Evolutionary conservation across 1,284 basidiomycete genomes (phyloP), one percentile per base, ranked within the genome.

Genomic region (Sphagnurus paluster): DNA sequence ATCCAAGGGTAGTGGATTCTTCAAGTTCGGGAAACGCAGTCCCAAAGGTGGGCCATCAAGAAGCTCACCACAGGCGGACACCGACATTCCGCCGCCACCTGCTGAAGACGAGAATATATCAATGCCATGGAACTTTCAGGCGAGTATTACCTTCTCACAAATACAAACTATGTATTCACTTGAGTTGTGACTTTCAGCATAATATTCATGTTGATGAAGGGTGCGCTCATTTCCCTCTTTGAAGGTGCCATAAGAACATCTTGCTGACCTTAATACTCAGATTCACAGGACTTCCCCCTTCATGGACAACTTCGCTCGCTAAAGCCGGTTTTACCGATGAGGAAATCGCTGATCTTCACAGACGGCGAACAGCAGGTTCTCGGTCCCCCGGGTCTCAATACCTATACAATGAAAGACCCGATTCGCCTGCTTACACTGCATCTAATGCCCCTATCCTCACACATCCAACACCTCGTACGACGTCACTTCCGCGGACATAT

Each of bases 181-280:
- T 39, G 21, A 26, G 19, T 19, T 37, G 52, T 16, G 11, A 43
- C 52, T 39, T 41, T 13, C 42, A 89, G 85, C 87, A 90, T 57
- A 77, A 89, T 60, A 77, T 90, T 14, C 87, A 90, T 60, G 84
- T 90, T 24, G 84, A 90, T 58, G 87, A 89, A 65, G 78, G 72
- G 79, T 87, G 60, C 51, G 76, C 71, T 1, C 28, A 39, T 9
- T 5, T 37, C 1, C 17, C 23, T 17, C 24, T 20, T 21, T 38
- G 13, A 41, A 17, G 5, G 44, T 25, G 41, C 25, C 36, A 29
- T 50, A n/a, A n/a, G n/a, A n/a, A n/a, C n/a, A n/a, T n/a, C n/a
- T 19, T 23, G 41, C 44, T 37, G 44, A 49, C 37, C 21, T n/a
- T 6, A 17, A 21, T 42, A 41, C 46, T 23, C 51, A 87, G 84